A percentile compares a stretch with the other conserved stretches of the same genome.
Conservation (phyloP, 2,329 filamentous ascomycete species). For the Arthrobotrys pseudoclavata region DNA sequence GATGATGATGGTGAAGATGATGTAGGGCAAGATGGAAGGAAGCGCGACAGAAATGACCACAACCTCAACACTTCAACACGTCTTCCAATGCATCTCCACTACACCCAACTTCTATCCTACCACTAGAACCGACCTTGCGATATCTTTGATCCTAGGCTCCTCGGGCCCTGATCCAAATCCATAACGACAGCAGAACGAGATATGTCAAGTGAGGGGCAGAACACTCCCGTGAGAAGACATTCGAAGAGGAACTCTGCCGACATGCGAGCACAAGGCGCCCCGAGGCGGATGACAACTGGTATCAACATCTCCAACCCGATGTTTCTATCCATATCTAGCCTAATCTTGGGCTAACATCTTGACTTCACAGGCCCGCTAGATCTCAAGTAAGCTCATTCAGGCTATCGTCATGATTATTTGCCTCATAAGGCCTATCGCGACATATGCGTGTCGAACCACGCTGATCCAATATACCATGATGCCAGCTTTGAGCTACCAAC, state of each 20-base stretch:
- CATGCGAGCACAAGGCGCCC: conserved; percentile 53
- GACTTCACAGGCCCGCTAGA: conserved; percentile 48
- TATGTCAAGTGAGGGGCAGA: conserved; percentile 48
- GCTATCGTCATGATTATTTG: background rate
- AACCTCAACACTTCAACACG: conserved; percentile 52
- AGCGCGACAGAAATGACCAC: conserved; percentile 56
- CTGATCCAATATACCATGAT: conserved; percentile 4
- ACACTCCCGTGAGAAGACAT: conserved; percentile 36
- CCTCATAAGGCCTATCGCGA: background rate
- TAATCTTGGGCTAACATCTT: background rate
- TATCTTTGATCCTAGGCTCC: background rate
- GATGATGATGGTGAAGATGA: background rate
- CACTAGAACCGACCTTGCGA: background rate
- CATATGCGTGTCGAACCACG: conserved; percentile 11
- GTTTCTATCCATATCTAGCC: background rate
- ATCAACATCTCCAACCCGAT: background rate
- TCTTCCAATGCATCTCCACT: conserved; percentile 23
- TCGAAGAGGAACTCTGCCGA: conserved; percentile 49
- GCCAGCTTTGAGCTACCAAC: conserved; percentile 49
- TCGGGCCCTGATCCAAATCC: background rate
- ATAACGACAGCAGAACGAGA: background rate
- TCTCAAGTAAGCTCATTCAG: conserved; percentile 47
- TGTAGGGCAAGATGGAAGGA: background rate
- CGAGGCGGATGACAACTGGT: conserved; percentile 59
- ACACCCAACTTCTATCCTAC: background rate